Conservation (phyloP, 164 flowering plant species). For the Chloranthus sessilifolius region DNA sequence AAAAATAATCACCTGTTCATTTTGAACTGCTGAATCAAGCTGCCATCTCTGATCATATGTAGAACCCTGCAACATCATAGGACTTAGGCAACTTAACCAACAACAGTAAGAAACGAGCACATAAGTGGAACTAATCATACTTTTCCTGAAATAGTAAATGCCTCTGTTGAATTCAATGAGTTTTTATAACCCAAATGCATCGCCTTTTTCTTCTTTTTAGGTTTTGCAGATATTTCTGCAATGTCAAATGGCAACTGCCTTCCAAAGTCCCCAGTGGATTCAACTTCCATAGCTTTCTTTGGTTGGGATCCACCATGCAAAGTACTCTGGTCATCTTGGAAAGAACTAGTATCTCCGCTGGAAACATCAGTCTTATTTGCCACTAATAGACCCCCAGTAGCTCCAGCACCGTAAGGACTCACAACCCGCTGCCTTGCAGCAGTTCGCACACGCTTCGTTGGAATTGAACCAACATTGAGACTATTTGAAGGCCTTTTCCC, state of each 20-base stretch:
- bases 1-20: constrained; percentile 56
- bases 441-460: constrained; percentile 88
- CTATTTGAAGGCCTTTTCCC: constrained; percentile 62
- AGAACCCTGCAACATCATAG: constrained; percentile 46
- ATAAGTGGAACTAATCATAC: constrained; percentile 11
- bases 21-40: constrained; percentile 43
- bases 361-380: constrained; percentile 75
- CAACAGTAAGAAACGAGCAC: not conserved
- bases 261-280: constrained; percentile 66
- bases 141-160: constrained; percentile 16
- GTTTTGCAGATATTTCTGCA: constrained; percentile 57
- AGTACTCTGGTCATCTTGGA: constrained; percentile 88
- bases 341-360: constrained; percentile 95
- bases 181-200: constrained; percentile 52
- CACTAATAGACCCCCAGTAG: constrained; percentile 36
- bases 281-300: constrained; percentile 67
- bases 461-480: constrained; percentile 62
- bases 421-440: constrained; percentile 86
- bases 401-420: constrained; percentile 51
- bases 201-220: constrained; percentile 84
- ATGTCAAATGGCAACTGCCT: constrained; percentile 56
- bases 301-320: constrained; percentile 58
- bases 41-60: constrained; percentile 74
- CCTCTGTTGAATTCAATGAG: constrained; percentile 18
- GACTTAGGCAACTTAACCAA: constrained; percentile 17